Conservation (phyloP, 192 early-diverging fungal species). For the Coemansia sp. region DNA sequence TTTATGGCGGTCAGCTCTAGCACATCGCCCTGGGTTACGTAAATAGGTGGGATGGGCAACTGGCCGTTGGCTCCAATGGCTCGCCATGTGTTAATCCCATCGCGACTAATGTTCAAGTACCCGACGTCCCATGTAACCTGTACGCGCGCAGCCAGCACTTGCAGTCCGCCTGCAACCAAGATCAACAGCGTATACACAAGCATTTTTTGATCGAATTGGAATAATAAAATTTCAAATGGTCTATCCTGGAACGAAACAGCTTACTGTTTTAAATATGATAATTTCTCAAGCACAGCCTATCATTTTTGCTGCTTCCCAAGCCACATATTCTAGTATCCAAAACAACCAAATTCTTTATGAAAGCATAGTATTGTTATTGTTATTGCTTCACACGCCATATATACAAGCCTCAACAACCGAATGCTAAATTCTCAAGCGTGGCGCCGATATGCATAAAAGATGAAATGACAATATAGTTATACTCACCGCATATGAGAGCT, state of each 20-base stretch:
- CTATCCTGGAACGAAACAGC: too few relatives aligned
- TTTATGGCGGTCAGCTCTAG: constrained; percentile 50
- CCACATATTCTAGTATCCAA: too few relatives aligned
- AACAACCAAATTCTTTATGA: too few relatives aligned
- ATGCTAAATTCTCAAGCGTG: too few relatives aligned
- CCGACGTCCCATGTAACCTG: constrained; percentile 65
- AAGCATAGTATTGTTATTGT: too few relatives aligned
- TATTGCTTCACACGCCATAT: too few relatives aligned
- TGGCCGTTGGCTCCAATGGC: constrained; percentile 65
- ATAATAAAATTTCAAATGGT: background rate
- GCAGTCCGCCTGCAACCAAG: background rate
- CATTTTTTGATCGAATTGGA: constrained; percentile 16
- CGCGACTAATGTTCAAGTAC: constrained; percentile 63
- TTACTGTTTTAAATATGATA: too few relatives aligned
- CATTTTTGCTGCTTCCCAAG: too few relatives aligned
- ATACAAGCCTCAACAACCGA: too few relatives aligned
- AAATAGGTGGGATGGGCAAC: constrained; percentile 53
- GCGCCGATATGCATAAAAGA: too few relatives aligned
- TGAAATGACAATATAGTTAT: too few relatives aligned
- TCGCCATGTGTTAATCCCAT: constrained; percentile 58
- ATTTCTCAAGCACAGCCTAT: too few relatives aligned
- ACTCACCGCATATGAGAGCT: constrained; percentile 43
- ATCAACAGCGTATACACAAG: background rate
- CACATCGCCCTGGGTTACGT: constrained; percentile 18
- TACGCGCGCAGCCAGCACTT: constrained; percentile 3